Percentiles rank a stretch among this genome's conserved stretches.
phyloP scores from a whole-genome alignment of 345 rosid species.

The Sisymbrium altissimum region DNA sequence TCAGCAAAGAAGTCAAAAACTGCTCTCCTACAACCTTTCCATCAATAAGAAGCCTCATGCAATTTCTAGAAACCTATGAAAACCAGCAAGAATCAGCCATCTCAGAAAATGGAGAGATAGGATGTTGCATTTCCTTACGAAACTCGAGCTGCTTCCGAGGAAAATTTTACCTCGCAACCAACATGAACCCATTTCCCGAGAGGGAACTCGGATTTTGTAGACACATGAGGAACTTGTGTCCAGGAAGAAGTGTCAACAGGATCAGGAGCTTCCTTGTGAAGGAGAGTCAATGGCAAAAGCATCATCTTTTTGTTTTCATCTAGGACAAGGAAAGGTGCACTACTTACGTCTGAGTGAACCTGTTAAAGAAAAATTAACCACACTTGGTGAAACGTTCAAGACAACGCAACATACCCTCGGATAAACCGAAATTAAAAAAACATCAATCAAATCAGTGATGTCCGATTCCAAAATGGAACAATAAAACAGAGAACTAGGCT shows the following conservation, averaged over 20 bases:
- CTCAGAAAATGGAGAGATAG: background rate
- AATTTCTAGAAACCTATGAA: conserved; percentile 41
- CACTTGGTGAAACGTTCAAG: background rate
- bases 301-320: conserved; percentile 48
- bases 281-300: conserved; percentile 44
- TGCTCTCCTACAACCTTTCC: conserved; percentile 52
- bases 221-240: conserved; percentile 34
- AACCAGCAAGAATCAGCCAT: background rate
- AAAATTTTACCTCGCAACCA: conserved; percentile 57
- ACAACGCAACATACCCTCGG: background rate
- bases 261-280: conserved; percentile 42
- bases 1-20: conserved; percentile 31
- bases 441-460: background rate
- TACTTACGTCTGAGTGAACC: conserved; percentile 39
- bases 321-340: conserved; percentile 57
- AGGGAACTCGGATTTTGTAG: conserved; percentile 40
- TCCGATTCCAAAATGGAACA: background rate
- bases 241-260: conserved; percentile 29
- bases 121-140: background rate
- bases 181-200: conserved; percentile 62
- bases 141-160: background rate
- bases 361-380: conserved; percentile 28
- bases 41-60: conserved; percentile 47
- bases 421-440: background rate
- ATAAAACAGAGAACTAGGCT: background rate